Evolutionary conservation across 169 alveolate species (phyloP).

Genomic region (Plasmodium blacklocki): DNA sequence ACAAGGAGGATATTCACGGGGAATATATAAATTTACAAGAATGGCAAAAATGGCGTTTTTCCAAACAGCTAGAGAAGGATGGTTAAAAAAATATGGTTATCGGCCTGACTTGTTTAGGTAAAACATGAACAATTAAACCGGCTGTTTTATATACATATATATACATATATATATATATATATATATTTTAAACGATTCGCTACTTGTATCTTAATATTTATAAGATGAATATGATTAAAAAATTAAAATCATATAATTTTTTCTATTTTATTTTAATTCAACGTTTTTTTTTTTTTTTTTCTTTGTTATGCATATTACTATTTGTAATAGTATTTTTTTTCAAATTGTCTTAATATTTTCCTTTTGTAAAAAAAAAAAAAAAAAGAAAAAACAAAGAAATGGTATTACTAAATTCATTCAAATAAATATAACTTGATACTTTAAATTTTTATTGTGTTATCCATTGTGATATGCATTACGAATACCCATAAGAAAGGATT

Average conservation of each 20-base stretch:
- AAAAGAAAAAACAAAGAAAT: neutral
- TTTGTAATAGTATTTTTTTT: neutral
- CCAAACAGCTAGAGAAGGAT: conserved; percentile 90
- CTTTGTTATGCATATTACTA: neutral
- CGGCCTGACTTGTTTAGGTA: conserved; percentile 86
- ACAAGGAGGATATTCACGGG: conserved; percentile 88
- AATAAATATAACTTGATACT: neutral
- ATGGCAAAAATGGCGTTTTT: conserved; percentile 89
- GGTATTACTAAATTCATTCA: neutral
- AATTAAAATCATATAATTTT: neutral
- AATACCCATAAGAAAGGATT: conserved; percentile 54
- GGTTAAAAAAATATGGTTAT: conserved; percentile 88
- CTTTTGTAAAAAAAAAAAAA: conserved; percentile 1
- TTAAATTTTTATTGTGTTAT: neutral
- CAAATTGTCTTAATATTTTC: neutral
- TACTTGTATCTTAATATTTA: neutral
- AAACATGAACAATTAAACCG: neutral
- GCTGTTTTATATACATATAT: neutral
- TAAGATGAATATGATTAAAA: neutral
- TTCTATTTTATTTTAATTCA: neutral
- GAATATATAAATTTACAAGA: conserved; percentile 87
- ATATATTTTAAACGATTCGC: too few relatives aligned
- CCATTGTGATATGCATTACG: neutral
- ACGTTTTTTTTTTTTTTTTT: neutral
- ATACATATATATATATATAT: neutral